A percentile compares a stretch with the other conserved stretches of the same genome.
Conservation (phyloP, 495 filamentous ascomycete species). For the Penicillium fimorum region DNA sequence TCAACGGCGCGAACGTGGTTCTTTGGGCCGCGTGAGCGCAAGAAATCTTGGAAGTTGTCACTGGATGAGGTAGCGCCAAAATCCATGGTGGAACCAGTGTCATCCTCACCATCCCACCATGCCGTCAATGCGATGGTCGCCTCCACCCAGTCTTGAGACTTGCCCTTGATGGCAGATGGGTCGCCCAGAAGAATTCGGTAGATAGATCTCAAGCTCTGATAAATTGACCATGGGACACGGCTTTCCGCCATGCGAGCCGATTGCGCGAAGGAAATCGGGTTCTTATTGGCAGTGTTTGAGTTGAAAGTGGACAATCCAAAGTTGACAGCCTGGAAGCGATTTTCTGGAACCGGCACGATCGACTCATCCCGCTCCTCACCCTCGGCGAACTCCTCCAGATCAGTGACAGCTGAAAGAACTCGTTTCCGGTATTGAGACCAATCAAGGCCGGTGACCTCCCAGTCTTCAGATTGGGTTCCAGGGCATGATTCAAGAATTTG, state of each 20-base stretch:
- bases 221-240: constrained; percentile 81
- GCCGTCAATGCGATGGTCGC: constrained; percentile 74
- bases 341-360: constrained; percentile 30
- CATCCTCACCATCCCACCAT: constrained; percentile 84
- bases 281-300: constrained; percentile 30
- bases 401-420: constrained; percentile 60
- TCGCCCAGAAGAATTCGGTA: constrained; percentile 76
- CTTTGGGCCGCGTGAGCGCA: constrained; percentile 27
- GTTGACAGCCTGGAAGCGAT: constrained; percentile 48
- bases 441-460: constrained; percentile 71
- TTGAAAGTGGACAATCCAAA: constrained; percentile 45
- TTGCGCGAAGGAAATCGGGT: constrained; percentile 49
- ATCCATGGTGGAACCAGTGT: constrained; percentile 31
- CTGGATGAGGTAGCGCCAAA: constrained; percentile 28
- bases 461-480: constrained; percentile 57
- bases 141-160: constrained; percentile 82
- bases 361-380: constrained; percentile 52
- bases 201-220: constrained; percentile 69
- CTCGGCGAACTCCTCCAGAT: constrained; percentile 73
- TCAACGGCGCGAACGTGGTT: constrained; percentile 38
- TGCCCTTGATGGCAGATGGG: constrained; percentile 62
- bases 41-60: constrained; percentile 21
- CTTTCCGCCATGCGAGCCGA: constrained; percentile 75
- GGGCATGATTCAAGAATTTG: constrained; percentile 70
- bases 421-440: constrained; percentile 77